Percentiles rank a stretch among this genome's conserved stretches.
phyloP scores from a whole-genome alignment of 2,329 filamentous ascomycete species.

The Onygenales sp. region DNA sequence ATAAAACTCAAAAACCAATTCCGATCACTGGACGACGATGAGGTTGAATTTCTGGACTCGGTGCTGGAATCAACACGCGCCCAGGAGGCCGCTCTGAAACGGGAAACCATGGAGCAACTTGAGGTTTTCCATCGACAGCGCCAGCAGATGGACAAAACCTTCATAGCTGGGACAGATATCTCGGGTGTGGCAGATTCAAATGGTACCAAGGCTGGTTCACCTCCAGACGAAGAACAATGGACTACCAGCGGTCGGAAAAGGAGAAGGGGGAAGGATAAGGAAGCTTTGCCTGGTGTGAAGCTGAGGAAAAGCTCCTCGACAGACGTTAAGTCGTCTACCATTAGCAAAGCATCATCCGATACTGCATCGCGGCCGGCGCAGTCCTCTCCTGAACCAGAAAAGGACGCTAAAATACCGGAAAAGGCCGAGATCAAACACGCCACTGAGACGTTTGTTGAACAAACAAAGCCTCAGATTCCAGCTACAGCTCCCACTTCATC shows the following conservation, averaged over 20 bases:
- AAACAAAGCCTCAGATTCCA: conserved; percentile 5
- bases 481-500: conserved; percentile 15
- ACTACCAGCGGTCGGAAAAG: conserved; percentile 41
- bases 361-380: background rate
- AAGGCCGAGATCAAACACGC: background rate
- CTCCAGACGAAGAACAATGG: conserved; percentile 39
- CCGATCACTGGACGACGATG: conserved; percentile 42
- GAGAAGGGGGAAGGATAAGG: conserved; percentile 40
- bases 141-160: conserved; percentile 47
- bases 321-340: conserved; percentile 6
- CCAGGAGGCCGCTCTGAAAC: conserved; percentile 47
- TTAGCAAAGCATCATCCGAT: background rate
- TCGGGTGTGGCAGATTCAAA: conserved; percentile 13
- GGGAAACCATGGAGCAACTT: conserved; percentile 50
- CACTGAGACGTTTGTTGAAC: conserved; percentile 1
- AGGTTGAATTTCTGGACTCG: conserved; percentile 45
- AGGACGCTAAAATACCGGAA: background rate
- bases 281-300: conserved; percentile 31
- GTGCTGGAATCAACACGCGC: conserved; percentile 48
- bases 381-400: background rate
- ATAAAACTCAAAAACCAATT: conserved; percentile 43
- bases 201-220: conserved; percentile 12
- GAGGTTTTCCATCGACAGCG: conserved; percentile 50
- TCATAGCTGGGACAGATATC: conserved; percentile 28
- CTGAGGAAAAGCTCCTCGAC: conserved; percentile 30